Base-by-base conservation (phyloP, 225 moss, liverwort and hornwort genomes). In the Lunularia cruciata region DNA sequence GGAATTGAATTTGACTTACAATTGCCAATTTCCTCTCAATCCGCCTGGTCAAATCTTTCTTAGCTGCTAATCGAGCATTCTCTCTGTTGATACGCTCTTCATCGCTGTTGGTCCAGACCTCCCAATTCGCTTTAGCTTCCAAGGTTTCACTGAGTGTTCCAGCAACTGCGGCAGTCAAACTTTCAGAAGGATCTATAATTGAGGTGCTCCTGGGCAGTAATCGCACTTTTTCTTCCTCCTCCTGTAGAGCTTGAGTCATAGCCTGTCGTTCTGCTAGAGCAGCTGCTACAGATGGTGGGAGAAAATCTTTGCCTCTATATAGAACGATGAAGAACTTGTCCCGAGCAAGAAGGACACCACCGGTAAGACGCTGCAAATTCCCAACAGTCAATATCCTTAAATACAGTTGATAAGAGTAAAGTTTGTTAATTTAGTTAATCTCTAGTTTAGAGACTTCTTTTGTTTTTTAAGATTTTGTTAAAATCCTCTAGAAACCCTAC, bases 221-320 rank as follows among this genome's bases (percentile, higher is more conserved):
- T 18, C 90, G 87, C 45, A 84, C 77, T 71, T 74, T 87, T 77
- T 96, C 96, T 86, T 92, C 92, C 71, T 89, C 92, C 68, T 93
- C 96, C 72, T 90, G 93, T 68, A 93, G 73, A 19, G 81, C 75
- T 71, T 77, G 76, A 36, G 93, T 57, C 85, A 85, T 69, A 22
- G 81, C 82, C 66, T 87, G 83, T 72, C 91, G 85, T 74, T 93
- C 89, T 75, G 88, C 83, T 27, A 98, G 80, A 67, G 69, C 93
- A 57, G 72, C 81, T 76, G 91, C 83, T 61, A 98, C 98, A 66
- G 88, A 74, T 56, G 86, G 85, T 32, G 98, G 98, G 52, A 98
- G 85, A 73, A 98, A 98, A 72, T 98, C 98, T 76, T 98, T 98
- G 51, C 98, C 98, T 63, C 98, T 87, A 76, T 82, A 98, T 35